Percentiles rank a stretch among this genome's conserved stretches.
These are phyloP conservation scores for Staphylotrichum tortipilum DNA, from an alignment of 495 filamentous ascomycete species.

Conservation along the genomic window DNA sequence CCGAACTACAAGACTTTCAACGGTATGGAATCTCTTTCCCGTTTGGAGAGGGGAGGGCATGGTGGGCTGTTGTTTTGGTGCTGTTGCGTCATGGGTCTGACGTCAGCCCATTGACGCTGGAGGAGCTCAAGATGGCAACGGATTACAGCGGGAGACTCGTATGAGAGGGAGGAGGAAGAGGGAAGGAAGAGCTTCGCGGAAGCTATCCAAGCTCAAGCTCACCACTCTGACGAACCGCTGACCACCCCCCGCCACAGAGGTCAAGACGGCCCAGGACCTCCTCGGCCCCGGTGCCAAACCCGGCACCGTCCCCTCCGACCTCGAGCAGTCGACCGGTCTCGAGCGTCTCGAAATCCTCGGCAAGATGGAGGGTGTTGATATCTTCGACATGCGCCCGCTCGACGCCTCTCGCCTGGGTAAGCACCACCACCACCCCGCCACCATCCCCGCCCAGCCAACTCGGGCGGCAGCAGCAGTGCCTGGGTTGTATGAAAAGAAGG, in stretches of 20 bases:
- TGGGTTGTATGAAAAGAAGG: too few relatives aligned
- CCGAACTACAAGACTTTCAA: constrained; percentile 27
- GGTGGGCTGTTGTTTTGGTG: too few relatives aligned
- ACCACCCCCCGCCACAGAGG: constrained; percentile 50
- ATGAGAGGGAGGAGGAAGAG: background rate
- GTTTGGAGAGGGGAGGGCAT: background rate
- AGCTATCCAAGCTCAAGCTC: background rate
- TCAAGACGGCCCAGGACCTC: constrained; percentile 74
- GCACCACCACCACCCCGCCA: constrained; percentile 21
- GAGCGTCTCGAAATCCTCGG: constrained; percentile 97
- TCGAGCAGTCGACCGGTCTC: constrained; percentile 90
- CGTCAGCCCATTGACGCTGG: constrained; percentile 11
- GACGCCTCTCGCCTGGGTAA: constrained; percentile 66
- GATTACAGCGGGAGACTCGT: background rate
- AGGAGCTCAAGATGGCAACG: background rate
- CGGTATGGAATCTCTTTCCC: constrained; percentile 19
- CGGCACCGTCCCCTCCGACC: constrained; percentile 83
- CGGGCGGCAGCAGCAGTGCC: too few relatives aligned
- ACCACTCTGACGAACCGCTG: constrained; percentile 9
- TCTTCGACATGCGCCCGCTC: constrained; percentile 97
- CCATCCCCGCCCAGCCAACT: too few relatives aligned
- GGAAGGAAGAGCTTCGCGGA: background rate
- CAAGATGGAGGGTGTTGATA: constrained; percentile 97
- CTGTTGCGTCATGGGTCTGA: constrained; percentile 10
- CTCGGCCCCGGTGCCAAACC: constrained; percentile 67